Evolutionary conservation across 768 basidiomycete genomes (phyloP), one percentile per base, ranked within the genome.

Genomic region (Amanita muscaria): DNA sequence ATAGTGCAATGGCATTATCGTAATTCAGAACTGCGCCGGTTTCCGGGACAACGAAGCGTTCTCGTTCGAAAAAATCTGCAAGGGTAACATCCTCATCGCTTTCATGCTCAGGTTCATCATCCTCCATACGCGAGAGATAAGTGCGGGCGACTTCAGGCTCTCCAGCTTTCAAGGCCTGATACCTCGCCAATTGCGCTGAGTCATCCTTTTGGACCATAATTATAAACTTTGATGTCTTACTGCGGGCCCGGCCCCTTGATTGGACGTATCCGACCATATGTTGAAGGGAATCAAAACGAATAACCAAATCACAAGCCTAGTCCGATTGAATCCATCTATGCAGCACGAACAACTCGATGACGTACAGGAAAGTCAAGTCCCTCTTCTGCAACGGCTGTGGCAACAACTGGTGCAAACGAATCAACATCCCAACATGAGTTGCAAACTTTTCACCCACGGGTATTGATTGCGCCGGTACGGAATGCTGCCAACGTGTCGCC

Each of bases 251-350:
- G 30, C 91, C 91, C 21, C 91, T 79, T 15, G 87, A 90, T 59
- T 94, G 91, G 32, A 93, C 76, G 53, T 93, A 93, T 39, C 83
- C 84, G 15, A 84, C 80, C 75, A 91, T 80, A 49, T 89, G 87
- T 31, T 83, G 76, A 6, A 91, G 66, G 5, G 76, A 67, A 55
- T 94, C 89, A 53, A 90, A 92, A 4, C 90, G 85, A 51, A 93
- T 72, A 35, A 91, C 86, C 6, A 92, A 68, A 55, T 89, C 85
- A 59, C 89, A 92, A 9, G 82, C 44, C 44, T 46, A 29, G 27
- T 4, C 88, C 30, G n/a, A 12, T 51, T 39, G 15, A 32, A 21
- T 24, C 42, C 33, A 34, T 43, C 50, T 33, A 46, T 43, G 35
- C 3, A 32, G 4, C 24, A 12, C 1, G 29, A n/a, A 29, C 21